Base-by-base conservation (phyloP, 2,329 filamentous ascomycete genomes). In the Dactylella cylindrospora region DNA sequence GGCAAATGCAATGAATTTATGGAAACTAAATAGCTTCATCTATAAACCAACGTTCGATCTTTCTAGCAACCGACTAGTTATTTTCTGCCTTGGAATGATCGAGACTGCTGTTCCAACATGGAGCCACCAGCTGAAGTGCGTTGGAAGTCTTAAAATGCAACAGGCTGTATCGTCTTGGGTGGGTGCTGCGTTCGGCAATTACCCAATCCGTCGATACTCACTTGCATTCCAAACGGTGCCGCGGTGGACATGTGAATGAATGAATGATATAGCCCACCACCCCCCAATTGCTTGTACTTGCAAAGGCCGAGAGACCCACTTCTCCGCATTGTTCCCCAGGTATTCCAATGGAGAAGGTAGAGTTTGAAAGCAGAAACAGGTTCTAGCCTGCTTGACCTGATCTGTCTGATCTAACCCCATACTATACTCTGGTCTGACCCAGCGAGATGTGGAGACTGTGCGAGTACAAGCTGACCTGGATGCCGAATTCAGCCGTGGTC, bases 401-500 rank as follows among this genome's bases (percentile, higher is more conserved):
- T 26, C 39, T 15, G 33, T 29, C 28, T n/a, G 23, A 29, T 20
- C 41, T 32, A 45, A 45, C 15, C 23, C 39, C 25, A 45, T 5
- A 15, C 17, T 15, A 2, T 17, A n/a, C n/a, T n/a, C n/a, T n/a
- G n/a, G n/a, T 12, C 8, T 9, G 10, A 13, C 25, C 39, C 25
- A 23, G 23, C 39, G 13, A 10, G 5, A 5, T 12, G 2, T 13
- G 33, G 5, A 26, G 4, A 3, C 9, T 20, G 25, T 8, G 19
- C n/a, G 6, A 20, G 10, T 39, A 5, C 9, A 39, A 39, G 38
- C 20, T 26, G 38, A 31, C 28, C 5, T 5, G 39, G n/a, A 45
- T 29, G 46, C 47, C 47, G 47, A 36, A 52, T 52, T 52, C 47
- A 52, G 47, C 47, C 47, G 47, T 43, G 47, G 47, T 38, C 12